Conservation (phyloP, 2,329 filamentous ascomycete species). For the Colletotrichum sp. region DNA sequence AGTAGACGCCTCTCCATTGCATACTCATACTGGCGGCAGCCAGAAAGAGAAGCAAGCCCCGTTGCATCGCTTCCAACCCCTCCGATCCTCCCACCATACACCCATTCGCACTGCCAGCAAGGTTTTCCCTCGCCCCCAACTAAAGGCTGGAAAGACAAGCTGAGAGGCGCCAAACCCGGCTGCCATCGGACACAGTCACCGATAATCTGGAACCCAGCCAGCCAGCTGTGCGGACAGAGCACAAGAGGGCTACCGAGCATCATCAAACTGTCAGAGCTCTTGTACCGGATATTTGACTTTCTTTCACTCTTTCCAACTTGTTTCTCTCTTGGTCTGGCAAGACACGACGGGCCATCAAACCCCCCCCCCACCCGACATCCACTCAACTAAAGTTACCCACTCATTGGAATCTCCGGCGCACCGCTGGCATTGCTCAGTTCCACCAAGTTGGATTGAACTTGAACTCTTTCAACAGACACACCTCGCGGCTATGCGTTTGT, state of each 20-base stretch:
- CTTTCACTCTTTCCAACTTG: not conserved
- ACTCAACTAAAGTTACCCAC: slow-evolving; percentile 14
- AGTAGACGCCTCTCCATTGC: not conserved
- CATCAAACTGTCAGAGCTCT: not conserved
- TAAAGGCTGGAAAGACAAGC: not conserved
- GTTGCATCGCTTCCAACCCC: not conserved
- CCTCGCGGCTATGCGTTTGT: slow-evolving; percentile 9
- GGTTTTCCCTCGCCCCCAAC: not conserved
- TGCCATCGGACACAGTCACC: not conserved
- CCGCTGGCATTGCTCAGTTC: slow-evolving; percentile 4
- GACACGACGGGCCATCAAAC: not conserved
- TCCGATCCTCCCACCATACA: slow-evolving; percentile 4
- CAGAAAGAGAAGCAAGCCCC: not conserved
- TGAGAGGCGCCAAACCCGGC: slow-evolving; percentile 8
- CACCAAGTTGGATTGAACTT: not conserved
- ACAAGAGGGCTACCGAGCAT: not conserved
- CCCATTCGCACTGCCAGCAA: not conserved
- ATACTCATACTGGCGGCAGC: not conserved
- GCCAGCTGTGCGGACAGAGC: not conserved
- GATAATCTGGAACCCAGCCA: not conserved
- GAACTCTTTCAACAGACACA: not conserved
- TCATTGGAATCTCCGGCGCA: slow-evolving; percentile 10
- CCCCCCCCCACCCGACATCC: slow-evolving; percentile 3
- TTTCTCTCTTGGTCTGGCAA: not conserved
- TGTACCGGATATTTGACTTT: not conserved